Percentiles rank a stretch among this genome's conserved stretches.
Evolutionary conservation across 2,329 filamentous ascomycete species (phyloP).

Genomic region (Fusarium multiceps): DNA sequence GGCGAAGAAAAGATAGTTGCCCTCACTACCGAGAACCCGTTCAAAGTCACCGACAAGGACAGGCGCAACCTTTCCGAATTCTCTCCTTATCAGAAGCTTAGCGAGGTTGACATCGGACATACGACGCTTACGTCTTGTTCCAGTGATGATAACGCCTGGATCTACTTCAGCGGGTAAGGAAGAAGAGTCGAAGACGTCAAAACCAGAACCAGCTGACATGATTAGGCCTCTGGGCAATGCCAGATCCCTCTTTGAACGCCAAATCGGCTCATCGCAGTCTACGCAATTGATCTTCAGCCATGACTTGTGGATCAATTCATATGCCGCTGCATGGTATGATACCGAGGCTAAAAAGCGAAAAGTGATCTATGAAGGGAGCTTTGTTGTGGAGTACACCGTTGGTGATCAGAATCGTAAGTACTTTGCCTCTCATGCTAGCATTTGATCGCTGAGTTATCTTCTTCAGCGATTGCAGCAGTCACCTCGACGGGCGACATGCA

Average conservation of each 20-base stretch:
- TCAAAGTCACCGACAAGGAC: not conserved
- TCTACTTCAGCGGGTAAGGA: not conserved
- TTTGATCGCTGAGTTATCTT: not conserved
- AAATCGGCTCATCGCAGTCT: not conserved
- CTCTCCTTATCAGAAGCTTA: not conserved
- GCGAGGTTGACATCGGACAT: accelerated
- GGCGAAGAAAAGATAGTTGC: not conserved
- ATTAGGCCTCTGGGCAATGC: not conserved
- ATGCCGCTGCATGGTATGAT: not conserved
- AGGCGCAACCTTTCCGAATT: not conserved
- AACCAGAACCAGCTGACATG: accelerated
- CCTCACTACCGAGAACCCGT: not conserved
- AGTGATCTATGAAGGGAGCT: not conserved
- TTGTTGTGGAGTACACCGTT: not conserved
- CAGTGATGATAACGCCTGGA: not conserved
- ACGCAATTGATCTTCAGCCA: not conserved
- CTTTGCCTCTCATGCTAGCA: no score
- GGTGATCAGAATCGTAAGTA: not conserved
- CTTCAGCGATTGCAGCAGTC: not conserved
- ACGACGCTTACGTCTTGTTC: not conserved
- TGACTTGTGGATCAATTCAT: slow-evolving; percentile 1
- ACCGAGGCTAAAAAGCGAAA: accelerated
- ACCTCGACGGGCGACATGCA: not conserved
- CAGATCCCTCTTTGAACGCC: not conserved
- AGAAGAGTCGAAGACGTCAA: no score